Evolutionary conservation across 176 grass and related monocot genomes (phyloP).

Genomic region (Tillandsia leiboldiana): DNA sequence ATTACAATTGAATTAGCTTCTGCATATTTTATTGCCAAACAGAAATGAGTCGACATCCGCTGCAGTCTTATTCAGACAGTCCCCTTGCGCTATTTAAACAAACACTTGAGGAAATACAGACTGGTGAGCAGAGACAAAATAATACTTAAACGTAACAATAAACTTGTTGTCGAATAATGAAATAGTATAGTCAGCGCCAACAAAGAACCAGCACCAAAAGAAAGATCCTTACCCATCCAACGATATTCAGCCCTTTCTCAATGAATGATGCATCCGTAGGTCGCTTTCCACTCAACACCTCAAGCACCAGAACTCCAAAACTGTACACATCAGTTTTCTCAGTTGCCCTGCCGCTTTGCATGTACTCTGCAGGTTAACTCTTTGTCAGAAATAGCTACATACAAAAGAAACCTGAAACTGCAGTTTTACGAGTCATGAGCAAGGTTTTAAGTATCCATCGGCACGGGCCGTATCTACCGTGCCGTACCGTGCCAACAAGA

Average conservation of each 20-base stretch:
- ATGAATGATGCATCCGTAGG: slow-evolving; percentile 97
- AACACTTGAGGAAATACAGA: too few species aligned
- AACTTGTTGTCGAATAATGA: neutral
- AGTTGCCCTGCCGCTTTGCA: slow-evolving; percentile 93
- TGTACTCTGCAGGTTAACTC: slow-evolving; percentile 61
- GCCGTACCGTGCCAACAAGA: too few species aligned
- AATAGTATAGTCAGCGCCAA: neutral
- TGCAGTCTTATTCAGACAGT: too few species aligned
- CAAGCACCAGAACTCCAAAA: slow-evolving; percentile 93
- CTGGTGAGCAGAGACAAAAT: too few species aligned
- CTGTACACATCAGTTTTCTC: slow-evolving; percentile 99
- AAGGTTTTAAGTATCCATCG: too few species aligned
- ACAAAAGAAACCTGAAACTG: neutral
- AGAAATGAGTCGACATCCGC: too few species aligned
- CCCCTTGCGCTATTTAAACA: too few species aligned
- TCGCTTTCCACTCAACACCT: slow-evolving; percentile 83
- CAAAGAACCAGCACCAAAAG: neutral
- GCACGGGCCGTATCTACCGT: too few species aligned
- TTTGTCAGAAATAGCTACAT: neutral
- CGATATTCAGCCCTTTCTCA: slow-evolving; percentile 95
- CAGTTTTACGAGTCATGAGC: too few species aligned
- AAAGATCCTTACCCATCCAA: slow-evolving; percentile 80
- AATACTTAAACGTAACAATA: too few species aligned
- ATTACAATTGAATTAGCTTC: neutral
- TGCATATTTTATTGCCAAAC: neutral